phyloP scores from a whole-genome alignment of 83 land plant species.

The Thuja plicata region DNA sequence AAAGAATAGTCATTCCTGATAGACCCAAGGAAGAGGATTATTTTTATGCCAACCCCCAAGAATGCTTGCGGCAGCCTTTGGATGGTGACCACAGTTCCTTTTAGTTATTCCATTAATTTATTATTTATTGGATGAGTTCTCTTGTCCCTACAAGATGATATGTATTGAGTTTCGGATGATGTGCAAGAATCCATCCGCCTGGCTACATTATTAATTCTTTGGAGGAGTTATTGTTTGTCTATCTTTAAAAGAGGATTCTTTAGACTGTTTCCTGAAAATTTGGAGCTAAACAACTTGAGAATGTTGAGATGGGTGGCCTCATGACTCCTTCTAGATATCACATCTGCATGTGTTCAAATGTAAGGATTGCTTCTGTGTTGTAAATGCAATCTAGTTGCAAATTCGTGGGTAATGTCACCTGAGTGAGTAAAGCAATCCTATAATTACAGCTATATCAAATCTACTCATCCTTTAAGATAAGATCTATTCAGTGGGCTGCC shows the following conservation, averaged over 20 bases:
- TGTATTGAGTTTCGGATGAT: neutral
- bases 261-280: neutral
- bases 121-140: constrained; percentile 9
- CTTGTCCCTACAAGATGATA: neutral
- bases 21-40: constrained; percentile 73
- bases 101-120: constrained; percentile 14
- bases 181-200: neutral
- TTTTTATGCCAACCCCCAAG: constrained; percentile 79
- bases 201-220: constrained; percentile 6
- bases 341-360: neutral
- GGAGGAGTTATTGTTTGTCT: neutral
- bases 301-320: neutral
- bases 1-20: constrained; percentile 51
- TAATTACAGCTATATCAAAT: constrained; percentile 1
- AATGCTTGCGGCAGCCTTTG: constrained; percentile 39
- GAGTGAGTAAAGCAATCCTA: constrained; percentile 5
- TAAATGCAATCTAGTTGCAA: neutral
- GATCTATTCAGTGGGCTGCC: neutral
- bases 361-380: constrained; percentile 1
- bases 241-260: neutral
- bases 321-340: neutral
- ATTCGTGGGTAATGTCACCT: neutral
- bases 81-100: constrained; percentile 1
- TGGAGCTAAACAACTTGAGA: neutral
- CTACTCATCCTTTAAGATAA: neutral